phyloP scores from a whole-genome alignment of 2,329 filamentous ascomycete species.

The Hypoxylon sp. region DNA sequence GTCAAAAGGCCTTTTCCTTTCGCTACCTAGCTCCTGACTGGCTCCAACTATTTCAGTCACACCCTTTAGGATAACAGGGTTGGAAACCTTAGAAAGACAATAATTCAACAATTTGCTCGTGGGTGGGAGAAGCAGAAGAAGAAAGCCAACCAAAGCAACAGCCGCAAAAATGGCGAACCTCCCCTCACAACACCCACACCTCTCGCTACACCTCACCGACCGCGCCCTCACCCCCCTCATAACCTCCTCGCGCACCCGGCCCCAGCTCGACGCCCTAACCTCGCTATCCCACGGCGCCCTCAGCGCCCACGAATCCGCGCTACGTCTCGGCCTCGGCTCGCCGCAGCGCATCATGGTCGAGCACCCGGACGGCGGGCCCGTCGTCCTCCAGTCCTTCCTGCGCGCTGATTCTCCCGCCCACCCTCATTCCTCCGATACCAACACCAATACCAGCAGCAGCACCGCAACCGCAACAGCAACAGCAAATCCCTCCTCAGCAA shows the following conservation, averaged over 20 bases:
- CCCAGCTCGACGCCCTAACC: conserved; percentile 66
- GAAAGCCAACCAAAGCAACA: not conserved
- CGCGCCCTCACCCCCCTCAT: conserved; percentile 70
- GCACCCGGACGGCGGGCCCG: conserved; percentile 58
- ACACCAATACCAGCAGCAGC: conserved; percentile 9
- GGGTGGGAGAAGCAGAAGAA: not conserved
- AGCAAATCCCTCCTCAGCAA: conserved; percentile 7
- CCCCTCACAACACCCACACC: conserved; percentile 65
- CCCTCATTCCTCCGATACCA: conserved; percentile 8
- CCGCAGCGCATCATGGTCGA: conserved; percentile 73
- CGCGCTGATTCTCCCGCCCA: conserved; percentile 32
- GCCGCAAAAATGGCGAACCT: conserved; percentile 57
- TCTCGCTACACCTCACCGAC: conserved; percentile 72
- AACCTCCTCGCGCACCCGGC: conserved; percentile 63
- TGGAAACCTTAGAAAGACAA: not conserved
- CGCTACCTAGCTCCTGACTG: not conserved
- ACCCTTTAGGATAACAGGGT: not conserved
- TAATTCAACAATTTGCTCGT: too few relatives aligned
- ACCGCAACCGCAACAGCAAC: conserved; percentile 14
- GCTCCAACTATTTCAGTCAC: not conserved
- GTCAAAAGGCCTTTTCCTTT: not conserved
- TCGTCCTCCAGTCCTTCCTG: conserved; percentile 54
- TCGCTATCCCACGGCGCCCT: conserved; percentile 68
- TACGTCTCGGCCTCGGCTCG: conserved; percentile 66
- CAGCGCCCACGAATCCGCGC: conserved; percentile 66